These are phyloP conservation scores for Hysterium pulicare DNA, from an alignment of 2,329 filamentous ascomycete species.

Conservation along the genomic window DNA sequence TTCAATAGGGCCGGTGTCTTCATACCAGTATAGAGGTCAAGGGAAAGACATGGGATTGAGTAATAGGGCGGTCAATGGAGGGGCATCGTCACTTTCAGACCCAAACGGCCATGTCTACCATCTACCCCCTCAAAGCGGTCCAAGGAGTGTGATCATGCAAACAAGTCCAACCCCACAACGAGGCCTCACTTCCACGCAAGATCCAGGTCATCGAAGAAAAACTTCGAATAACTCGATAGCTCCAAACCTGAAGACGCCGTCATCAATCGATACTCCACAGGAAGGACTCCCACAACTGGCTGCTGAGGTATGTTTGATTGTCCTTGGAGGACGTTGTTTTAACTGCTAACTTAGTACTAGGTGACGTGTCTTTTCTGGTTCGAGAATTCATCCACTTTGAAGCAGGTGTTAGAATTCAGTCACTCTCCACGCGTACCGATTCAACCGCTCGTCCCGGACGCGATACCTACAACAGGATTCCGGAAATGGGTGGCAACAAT, in stretches of 20 bases:
- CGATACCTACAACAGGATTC: constrained; percentile 75
- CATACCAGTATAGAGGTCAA: constrained; percentile 13
- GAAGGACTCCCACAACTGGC: constrained; percentile 39
- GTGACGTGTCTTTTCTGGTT: constrained; percentile 99
- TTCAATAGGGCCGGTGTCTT: constrained; percentile 28
- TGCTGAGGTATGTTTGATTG: constrained; percentile 37
- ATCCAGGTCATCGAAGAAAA: constrained; percentile 16
- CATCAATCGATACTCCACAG: constrained; percentile 36
- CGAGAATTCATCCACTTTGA: constrained; percentile 76
- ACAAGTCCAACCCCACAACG: constrained; percentile 20
- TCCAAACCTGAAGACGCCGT: constrained; percentile 34
- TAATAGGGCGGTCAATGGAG: background rate
- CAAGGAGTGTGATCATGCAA: constrained; percentile 24
- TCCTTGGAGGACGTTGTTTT: too few relatives aligned
- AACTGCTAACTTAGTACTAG: constrained; percentile 45
- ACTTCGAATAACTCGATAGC: constrained; percentile 13
- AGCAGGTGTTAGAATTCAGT: constrained; percentile 64
- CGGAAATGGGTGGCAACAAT: constrained; percentile 92
- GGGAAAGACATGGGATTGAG: background rate
- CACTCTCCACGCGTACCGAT: constrained; percentile 41
- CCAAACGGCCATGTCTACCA: constrained; percentile 16
- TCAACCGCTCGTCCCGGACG: constrained; percentile 63
- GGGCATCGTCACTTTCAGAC: background rate
- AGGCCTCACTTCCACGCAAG: constrained; percentile 10
- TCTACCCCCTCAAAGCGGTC: constrained; percentile 34